Percentiles rank a stretch among this genome's conserved stretches.
Conservation (phyloP, 2,329 filamentous ascomycete species). For the Rachicladosporium sp. region DNA sequence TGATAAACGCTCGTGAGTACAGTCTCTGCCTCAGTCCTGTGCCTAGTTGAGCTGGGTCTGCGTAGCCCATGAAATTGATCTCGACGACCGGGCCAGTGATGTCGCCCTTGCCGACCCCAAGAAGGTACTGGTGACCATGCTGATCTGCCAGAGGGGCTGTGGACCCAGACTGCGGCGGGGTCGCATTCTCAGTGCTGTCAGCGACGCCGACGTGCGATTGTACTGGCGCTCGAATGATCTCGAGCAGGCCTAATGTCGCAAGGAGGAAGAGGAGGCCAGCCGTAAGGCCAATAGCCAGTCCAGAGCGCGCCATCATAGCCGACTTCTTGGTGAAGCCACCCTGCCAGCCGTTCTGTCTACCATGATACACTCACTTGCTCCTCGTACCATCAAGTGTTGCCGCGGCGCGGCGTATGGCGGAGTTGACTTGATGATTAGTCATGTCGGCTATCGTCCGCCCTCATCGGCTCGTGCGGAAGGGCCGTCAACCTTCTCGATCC, state of each 20-base stretch:
- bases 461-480: no score
- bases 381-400: no score
- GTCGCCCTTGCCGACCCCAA: slow-evolving; percentile 60
- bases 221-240: slow-evolving; percentile 1
- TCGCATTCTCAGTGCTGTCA: not conserved
- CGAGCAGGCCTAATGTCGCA: slow-evolving; percentile 9
- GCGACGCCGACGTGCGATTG: not conserved
- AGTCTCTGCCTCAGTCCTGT: slow-evolving; percentile 76
- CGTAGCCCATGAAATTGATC: slow-evolving; percentile 85
- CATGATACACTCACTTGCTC: no score
- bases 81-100: slow-evolving; percentile 77
- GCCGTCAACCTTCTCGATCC: no score
- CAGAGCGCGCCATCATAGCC: no score
- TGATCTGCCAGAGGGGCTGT: not conserved
- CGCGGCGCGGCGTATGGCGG: no score
- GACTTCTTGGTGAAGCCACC: no score
- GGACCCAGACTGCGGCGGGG: not conserved
- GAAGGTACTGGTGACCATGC: slow-evolving; percentile 36
- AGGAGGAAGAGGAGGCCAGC: slow-evolving; percentile 10
- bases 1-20: slow-evolving; percentile 80
- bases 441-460: no score
- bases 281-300: not conserved
- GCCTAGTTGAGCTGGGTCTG: slow-evolving; percentile 69
- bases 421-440: no score
- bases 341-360: no score